A percentile compares a stretch with the other conserved stretches of the same genome.
These are phyloP conservation scores for Paraurostyla sp. DNA, from an alignment of 73 alveolate species.

Conservation along the genomic window DNA sequence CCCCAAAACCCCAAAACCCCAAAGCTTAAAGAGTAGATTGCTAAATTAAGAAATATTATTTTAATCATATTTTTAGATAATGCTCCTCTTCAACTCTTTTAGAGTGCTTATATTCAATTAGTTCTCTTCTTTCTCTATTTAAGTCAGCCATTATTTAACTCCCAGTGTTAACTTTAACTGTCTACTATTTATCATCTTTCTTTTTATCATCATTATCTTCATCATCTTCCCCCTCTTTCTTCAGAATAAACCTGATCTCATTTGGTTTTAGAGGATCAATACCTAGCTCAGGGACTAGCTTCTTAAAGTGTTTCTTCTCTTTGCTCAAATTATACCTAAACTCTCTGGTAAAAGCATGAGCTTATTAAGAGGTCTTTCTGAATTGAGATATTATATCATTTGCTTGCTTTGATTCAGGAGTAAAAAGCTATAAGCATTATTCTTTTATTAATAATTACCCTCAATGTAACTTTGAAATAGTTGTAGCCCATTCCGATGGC, in stretches of 20 bases:
- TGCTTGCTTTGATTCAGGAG: constrained; percentile 73
- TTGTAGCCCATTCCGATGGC: constrained; percentile 79
- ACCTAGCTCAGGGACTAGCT: constrained; percentile 61
- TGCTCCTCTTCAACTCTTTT: constrained; percentile 52
- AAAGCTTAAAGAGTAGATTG: too few species aligned
- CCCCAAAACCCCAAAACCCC: too few species aligned
- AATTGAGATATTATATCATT: constrained; percentile 65
- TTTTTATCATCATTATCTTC: constrained; percentile 10
- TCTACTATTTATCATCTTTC: not conserved
- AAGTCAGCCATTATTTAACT: constrained; percentile 20
- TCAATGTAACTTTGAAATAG: constrained; percentile 70
- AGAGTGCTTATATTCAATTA: constrained; percentile 37
- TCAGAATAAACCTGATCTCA: constrained; percentile 27
- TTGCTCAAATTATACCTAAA: constrained; percentile 52
- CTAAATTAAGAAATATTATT: too few species aligned
- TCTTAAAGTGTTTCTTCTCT: constrained; percentile 17
- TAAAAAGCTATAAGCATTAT: constrained; percentile 14
- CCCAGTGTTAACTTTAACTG: constrained; percentile 25
- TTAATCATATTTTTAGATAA: constrained; percentile 32
- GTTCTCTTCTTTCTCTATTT: constrained; percentile 44
- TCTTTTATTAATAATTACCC: not conserved
- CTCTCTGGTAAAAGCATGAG: constrained; percentile 77
- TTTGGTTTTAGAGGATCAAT: constrained; percentile 56
- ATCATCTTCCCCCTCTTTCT: constrained; percentile 52
- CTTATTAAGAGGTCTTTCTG: constrained; percentile 69